Evolutionary conservation across 306 rosid genomes (phyloP), one percentile per base, ranked within the genome.

Genomic region (Datisca glomerata): DNA sequence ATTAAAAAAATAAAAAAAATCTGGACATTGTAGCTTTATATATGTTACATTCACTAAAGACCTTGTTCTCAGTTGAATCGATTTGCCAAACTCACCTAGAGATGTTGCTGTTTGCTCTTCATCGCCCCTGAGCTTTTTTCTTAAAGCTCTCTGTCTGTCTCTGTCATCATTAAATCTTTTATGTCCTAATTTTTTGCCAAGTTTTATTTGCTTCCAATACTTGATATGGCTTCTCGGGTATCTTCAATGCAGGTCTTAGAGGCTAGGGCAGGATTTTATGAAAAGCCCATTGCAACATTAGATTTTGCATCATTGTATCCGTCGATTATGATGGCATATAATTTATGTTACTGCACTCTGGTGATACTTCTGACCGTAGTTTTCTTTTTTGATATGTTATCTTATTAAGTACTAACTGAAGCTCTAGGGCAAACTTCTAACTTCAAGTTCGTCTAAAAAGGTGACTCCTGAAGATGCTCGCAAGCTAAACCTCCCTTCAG

Each of bases 281-380:
- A 83, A 63, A 87, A 83, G 60, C 97, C 97, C 39, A 87, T 87
- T 70, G 95, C 94, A 63, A 87, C 97, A 17, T 68, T 87, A 69
- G 97, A 87, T 72, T 87, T 87, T 60, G 97, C 97, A 45, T 87
- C 97, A 18, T 57, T 87, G 66, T 87, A 87, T 73, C 97, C 97
- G 19, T 87, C 97, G 22, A 87, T 87, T 44, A 87, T 87, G 97
- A 87, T 87, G 97, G 97, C 97, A 44, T 87, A 87, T 77, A 87
- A 87, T 66, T 64, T 87, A 65, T 87, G 97, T 57, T 87, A 87
- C 69, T 87, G 97, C 70, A 79, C 97, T 54, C 76, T 87, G 94
- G 97, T 87, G 74, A 67, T 29, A 59, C 49, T 68, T 49, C 60
- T 35, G 8, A 21, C 24, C 28, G 15, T 25, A 53, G 17, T 60